Evolutionary conservation across 345 rosid species (phyloP).

Genomic region (Pistacia vera): DNA sequence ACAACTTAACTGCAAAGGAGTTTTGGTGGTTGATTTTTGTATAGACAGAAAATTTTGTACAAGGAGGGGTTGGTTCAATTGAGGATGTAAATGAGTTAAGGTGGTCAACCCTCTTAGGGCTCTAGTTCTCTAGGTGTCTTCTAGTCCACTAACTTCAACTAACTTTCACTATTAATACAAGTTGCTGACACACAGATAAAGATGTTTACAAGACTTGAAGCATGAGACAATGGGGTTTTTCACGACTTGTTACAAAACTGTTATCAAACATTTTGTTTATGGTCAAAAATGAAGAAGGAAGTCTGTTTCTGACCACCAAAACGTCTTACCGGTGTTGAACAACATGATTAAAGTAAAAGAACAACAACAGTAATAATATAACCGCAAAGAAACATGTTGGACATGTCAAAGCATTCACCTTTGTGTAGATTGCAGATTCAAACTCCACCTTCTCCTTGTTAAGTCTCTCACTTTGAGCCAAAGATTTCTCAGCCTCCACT

Average conservation of each 20-base stretch:
- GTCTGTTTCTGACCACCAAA: neutral
- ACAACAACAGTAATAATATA: neutral
- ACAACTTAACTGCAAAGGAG: no score
- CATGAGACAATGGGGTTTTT: neutral
- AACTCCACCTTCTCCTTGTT: slow-evolving; percentile 64
- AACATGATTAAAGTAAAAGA: neutral
- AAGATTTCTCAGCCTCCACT: slow-evolving; percentile 80
- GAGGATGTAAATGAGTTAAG: no score
- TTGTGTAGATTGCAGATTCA: slow-evolving; percentile 72
- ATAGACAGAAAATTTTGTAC: no score
- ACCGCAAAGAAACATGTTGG: slow-evolving; percentile 5
- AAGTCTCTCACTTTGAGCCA: slow-evolving; percentile 66
- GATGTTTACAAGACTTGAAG: neutral
- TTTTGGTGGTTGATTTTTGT: no score
- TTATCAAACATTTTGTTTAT: neutral
- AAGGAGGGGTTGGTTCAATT: no score
- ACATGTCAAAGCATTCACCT: slow-evolving; percentile 40
- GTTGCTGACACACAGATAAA: no score
- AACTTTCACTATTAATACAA: no score
- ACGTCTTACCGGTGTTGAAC: neutral
- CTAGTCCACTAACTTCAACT: no score
- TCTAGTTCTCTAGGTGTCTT: no score
- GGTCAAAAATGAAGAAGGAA: neutral
- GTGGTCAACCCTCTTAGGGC: no score
- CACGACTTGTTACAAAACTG: neutral